Conservation (phyloP, 2,329 filamentous ascomycete species). For the Pseudogymnoascus sp. region DNA sequence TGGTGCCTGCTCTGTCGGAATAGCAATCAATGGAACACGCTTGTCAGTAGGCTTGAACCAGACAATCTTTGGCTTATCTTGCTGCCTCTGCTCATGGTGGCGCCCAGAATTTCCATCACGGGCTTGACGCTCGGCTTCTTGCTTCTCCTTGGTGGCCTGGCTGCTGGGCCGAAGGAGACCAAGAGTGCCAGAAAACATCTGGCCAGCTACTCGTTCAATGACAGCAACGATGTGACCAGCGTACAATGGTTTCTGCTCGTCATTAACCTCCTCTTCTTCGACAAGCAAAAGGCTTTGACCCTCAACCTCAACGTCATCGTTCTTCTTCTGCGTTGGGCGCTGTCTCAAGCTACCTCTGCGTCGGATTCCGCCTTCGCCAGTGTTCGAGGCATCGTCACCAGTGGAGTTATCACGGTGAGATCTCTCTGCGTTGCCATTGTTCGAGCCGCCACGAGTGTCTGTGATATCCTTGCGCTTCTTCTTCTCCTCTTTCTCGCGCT, state of each 20-base stretch:
- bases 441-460: conserved; percentile 73
- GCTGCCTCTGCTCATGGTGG: conserved; percentile 71
- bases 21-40: conserved; percentile 94
- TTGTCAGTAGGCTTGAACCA: conserved; percentile 99
- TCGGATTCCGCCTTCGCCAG: conserved; percentile 75
- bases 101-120: conserved; percentile 68
- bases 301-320: conserved; percentile 97
- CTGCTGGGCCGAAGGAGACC: conserved; percentile 91
- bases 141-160: conserved; percentile 98
- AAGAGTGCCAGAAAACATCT: conserved; percentile 98
- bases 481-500: conserved; percentile 99
- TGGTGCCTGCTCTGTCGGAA: conserved; percentile 94
- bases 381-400: conserved; percentile 51
- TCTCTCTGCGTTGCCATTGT: conserved; percentile 59
- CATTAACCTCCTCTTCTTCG: conserved; percentile 97
- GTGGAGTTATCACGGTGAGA: conserved; percentile 46
- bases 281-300: conserved; percentile 93
- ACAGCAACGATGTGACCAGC: conserved; percentile 96
- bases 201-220: conserved; percentile 90
- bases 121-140: conserved; percentile 89
- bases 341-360: conserved; percentile 91
- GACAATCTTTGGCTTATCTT: conserved; percentile 98
- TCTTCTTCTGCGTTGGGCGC: conserved; percentile 98
- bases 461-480: conserved; percentile 99
- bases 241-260: conserved; percentile 95